A percentile compares a stretch with the other conserved stretches of the same genome.
Conservation (phyloP, 2,329 filamentous ascomycete species). For the Alternaria sp. region DNA sequence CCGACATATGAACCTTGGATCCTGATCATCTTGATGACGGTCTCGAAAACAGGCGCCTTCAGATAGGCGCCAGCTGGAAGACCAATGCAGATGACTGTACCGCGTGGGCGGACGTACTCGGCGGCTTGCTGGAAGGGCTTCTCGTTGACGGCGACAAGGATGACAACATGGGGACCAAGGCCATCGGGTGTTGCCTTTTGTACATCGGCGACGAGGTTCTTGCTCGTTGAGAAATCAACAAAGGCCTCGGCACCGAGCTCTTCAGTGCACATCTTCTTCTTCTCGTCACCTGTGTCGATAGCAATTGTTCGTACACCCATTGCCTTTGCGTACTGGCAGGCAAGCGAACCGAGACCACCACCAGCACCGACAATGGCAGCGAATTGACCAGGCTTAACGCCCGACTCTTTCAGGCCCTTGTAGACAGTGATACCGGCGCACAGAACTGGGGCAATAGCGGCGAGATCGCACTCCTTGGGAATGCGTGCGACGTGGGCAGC, state of each 20-base stretch:
- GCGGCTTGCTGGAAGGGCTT: conserved; percentile 96
- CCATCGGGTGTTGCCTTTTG: conserved; percentile 82
- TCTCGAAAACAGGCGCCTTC: conserved; percentile 86
- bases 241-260: conserved; percentile 75
- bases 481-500: conserved; percentile 85
- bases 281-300: conserved; percentile 85
- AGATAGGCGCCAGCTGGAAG: conserved; percentile 80
- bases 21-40: conserved; percentile 86
- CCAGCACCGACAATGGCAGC: conserved; percentile 88
- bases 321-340: conserved; percentile 87
- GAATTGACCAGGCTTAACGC: conserved; percentile 75
- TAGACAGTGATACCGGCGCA: conserved; percentile 90
- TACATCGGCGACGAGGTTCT: conserved; percentile 84
- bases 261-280: conserved; percentile 72
- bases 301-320: conserved; percentile 86
- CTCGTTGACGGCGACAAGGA: conserved; percentile 86
- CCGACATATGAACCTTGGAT: conserved; percentile 92
- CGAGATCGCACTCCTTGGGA: conserved; percentile 78
- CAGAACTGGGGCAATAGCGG: conserved; percentile 80
- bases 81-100: conserved; percentile 87
- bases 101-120: conserved; percentile 83
- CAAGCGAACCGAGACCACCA: conserved; percentile 81
- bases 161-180: conserved; percentile 84
- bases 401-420: conserved; percentile 89
- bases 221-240: conserved; percentile 80